phyloP scores from a whole-genome alignment of 352 stramenopile genomes.

The Phytophthora chlamydospora region DNA sequence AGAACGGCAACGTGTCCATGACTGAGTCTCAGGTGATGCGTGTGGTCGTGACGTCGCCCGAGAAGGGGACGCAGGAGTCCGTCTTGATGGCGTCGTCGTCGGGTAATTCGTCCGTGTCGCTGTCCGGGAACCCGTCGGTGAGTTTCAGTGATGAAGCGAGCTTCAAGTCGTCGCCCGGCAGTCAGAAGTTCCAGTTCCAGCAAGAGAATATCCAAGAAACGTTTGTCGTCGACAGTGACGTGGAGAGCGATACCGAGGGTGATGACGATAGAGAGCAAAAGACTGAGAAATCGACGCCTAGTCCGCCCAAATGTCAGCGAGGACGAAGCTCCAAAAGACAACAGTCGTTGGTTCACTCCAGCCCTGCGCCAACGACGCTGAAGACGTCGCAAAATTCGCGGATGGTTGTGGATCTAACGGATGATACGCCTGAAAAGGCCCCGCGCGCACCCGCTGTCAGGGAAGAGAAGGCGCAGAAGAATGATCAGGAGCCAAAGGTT shows the following conservation, averaged over 20 bases:
- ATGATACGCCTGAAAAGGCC: constrained; percentile 12
- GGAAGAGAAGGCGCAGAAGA: not conserved
- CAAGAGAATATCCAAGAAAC: constrained; percentile 57
- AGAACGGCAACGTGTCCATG: constrained; percentile 55
- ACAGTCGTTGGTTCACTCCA: not conserved
- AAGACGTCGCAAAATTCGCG: constrained; percentile 11
- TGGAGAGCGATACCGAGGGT: constrained; percentile 48
- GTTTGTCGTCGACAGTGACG: constrained; percentile 55
- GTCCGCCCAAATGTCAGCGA: not conserved
- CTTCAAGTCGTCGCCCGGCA: constrained; percentile 26
- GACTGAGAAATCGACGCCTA: constrained; percentile 9
- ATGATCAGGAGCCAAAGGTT: constrained; percentile 2
- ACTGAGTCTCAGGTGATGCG: constrained; percentile 29
- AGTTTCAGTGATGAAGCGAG: constrained; percentile 22
- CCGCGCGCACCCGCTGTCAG: not conserved
- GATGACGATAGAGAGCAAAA: constrained; percentile 13
- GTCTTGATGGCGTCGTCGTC: not conserved
- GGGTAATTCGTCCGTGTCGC: constrained; percentile 1
- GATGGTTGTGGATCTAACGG: constrained; percentile 26
- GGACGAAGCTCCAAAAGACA: not conserved
- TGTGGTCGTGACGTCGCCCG: constrained; percentile 1
- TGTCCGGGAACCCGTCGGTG: constrained; percentile 21
- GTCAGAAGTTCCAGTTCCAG: constrained; percentile 49
- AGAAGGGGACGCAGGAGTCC: constrained; percentile 15
- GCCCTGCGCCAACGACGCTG: constrained; percentile 4